Conservation (phyloP, 805 yeast species). For the Metschnikowia lochheadii region DNA sequence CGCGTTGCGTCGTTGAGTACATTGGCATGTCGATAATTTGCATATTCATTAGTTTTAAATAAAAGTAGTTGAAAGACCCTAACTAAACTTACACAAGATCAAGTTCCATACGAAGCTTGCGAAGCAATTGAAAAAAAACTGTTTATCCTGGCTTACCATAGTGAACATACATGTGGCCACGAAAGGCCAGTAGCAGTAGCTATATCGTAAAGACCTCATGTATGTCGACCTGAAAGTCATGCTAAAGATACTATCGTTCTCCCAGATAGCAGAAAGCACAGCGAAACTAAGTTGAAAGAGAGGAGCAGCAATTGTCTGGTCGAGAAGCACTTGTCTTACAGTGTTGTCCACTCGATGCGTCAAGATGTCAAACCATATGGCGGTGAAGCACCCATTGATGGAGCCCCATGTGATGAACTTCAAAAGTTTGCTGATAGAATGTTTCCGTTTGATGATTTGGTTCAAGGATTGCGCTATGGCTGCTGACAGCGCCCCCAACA, state of each 20-base stretch:
- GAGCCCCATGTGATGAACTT: constrained; percentile 61
- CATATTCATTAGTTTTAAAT: constrained; percentile 16
- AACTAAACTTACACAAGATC: constrained; percentile 27
- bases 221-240: constrained; percentile 25
- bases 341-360: constrained; percentile 33
- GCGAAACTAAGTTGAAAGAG: constrained; percentile 50
- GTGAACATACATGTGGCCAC: constrained; percentile 50
- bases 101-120: constrained; percentile 56
- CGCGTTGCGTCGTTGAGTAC: constrained; percentile 11
- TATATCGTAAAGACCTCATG: constrained; percentile 45
- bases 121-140: constrained; percentile 57
- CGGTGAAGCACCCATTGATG: constrained; percentile 53
- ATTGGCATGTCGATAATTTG: constrained; percentile 8
- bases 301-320: constrained; percentile 55
- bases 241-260: constrained; percentile 33
- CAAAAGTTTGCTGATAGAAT: constrained; percentile 26
- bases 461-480: constrained; percentile 40
- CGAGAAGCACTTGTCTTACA: constrained; percentile 41
- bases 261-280: constrained; percentile 53
- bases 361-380: constrained; percentile 52
- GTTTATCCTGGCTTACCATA: constrained; percentile 43
- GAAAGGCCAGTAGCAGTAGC: constrained; percentile 58
- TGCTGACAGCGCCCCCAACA: constrained; percentile 38
- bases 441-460: constrained; percentile 31
- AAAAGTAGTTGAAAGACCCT: neutral